Evolutionary conservation across 1,284 basidiomycete genomes (phyloP), one percentile per base, ranked within the genome.

Genomic region (Cryptococcus maquisensis): DNA sequence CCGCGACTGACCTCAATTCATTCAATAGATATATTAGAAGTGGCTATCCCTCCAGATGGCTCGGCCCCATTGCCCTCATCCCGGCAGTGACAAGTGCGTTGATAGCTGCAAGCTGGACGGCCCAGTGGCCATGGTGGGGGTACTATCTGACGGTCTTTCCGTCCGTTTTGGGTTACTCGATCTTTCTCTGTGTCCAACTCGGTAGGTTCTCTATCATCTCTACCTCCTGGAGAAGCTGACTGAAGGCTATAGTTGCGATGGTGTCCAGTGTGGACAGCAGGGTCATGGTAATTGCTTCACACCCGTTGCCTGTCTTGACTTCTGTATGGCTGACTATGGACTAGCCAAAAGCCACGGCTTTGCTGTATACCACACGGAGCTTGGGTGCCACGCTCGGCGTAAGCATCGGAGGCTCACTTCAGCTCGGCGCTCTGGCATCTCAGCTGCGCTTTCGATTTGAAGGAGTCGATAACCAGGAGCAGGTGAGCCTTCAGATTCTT

Each of bases 301-400:
- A n/a, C n/a, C n/a, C n/a, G 20, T 18, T 8, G 35, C 15, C 38
- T 35, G 28, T n/a, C n/a, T 20, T 23, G 21, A 13, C 18, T n/a
- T 9, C 24, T 23, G 47, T 43, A 26, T 28, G 12, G 16, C 56
- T 56, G 50, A 52, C 49, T 10, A 12, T 12, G 4, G 16, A 35
- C 8, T 10, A 68, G 67, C 74, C 75, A 6, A 73, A 74, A 56
- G 75, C 74, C 7, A 77, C 75, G 0, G 74, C 76, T 9, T 54
- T 77, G 26, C 61, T 74, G 8, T 77, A 76, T 60, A 74, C 72
- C 10, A 64, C 67, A 13, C 68, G 76, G 32, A 67, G 63, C 7
- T 65, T 77, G 1, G 76, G 76, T 6, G 64, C 62, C 8, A 74
- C 74, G 4, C 60, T 76, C 7, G 76, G 76, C 23, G 66, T 77